Conservation (phyloP, 192 early-diverging fungal species). For the Rhizophagus prolifer region DNA sequence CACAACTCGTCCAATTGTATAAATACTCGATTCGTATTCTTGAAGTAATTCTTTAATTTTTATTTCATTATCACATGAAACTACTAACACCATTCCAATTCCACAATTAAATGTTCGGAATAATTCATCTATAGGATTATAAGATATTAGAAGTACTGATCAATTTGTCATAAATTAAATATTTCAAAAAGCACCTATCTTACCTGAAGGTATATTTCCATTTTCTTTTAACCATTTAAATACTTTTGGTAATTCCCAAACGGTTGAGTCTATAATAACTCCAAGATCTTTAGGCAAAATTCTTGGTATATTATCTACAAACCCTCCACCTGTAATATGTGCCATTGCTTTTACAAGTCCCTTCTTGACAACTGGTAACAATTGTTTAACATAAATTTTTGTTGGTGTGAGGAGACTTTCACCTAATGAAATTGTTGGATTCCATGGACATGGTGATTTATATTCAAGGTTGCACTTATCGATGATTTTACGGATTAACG, state of each 20-base stretch:
- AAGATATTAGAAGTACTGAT: constrained; percentile 6
- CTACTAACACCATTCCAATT: constrained; percentile 96
- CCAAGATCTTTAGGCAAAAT: constrained; percentile 82
- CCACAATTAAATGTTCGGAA: constrained; percentile 99
- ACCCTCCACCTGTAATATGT: constrained; percentile 98
- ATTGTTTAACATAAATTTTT: constrained; percentile 91
- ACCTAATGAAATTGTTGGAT: constrained; percentile 68
- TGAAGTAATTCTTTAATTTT: constrained; percentile 60
- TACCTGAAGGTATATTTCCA: constrained; percentile 72
- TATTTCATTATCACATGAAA: constrained; percentile 59
- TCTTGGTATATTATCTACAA: constrained; percentile 97
- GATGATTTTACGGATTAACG: constrained; percentile 91
- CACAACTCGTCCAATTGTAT: constrained; percentile 69
- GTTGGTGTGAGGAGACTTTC: constrained; percentile 90
- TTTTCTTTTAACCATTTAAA: constrained; percentile 92
- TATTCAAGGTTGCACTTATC: constrained; percentile 68
- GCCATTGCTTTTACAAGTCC: constrained; percentile 92
- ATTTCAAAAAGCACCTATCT: neutral
- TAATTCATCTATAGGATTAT: constrained; percentile 71
- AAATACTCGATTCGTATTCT: constrained; percentile 57
- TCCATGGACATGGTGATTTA: constrained; percentile 82
- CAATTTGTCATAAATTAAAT: neutral
- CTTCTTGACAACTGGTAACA: constrained; percentile 77
- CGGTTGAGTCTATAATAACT: constrained; percentile 76
- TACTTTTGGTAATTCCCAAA: constrained; percentile 85